A percentile compares a stretch with the other conserved stretches of the same genome.
These are phyloP conservation scores for Citrullus mucosospermus DNA, from an alignment of 306 rosid genomes.

Conservation along the genomic window DNA sequence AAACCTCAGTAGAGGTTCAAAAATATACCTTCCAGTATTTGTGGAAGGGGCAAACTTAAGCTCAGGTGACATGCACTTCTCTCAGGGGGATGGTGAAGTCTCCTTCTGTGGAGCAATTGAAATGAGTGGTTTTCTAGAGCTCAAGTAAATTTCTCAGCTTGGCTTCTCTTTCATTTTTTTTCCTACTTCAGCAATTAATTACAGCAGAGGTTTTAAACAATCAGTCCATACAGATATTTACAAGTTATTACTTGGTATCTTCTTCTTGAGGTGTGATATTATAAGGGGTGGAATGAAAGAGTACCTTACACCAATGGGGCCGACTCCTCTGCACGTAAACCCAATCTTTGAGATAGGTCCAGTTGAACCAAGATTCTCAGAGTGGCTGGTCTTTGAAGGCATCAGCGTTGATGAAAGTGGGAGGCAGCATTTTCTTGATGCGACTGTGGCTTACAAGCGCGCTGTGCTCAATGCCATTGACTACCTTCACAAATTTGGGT, in stretches of 20 bases:
- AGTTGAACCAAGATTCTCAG: slow-evolving; percentile 84
- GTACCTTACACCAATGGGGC: slow-evolving; percentile 97
- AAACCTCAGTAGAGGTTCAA: slow-evolving; percentile 76
- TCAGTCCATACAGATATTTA: background rate
- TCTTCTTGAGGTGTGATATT: slow-evolving; percentile 50
- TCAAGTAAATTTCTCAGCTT: slow-evolving; percentile 33
- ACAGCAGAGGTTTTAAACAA: background rate
- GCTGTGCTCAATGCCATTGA: slow-evolving; percentile 73
- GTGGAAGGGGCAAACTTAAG: slow-evolving; percentile 91
- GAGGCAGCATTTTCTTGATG: slow-evolving; percentile 73
- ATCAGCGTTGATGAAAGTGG: slow-evolving; percentile 76
- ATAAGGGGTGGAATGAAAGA: slow-evolving; percentile 92
- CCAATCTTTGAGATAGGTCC: slow-evolving; percentile 91
- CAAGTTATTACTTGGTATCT: background rate
- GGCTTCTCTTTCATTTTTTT: background rate
- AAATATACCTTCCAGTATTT: slow-evolving; percentile 78
- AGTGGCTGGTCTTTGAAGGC: slow-evolving; percentile 84
- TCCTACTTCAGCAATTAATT: background rate
- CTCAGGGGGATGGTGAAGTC: slow-evolving; percentile 90
- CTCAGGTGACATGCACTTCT: slow-evolving; percentile 90
- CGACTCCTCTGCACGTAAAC: slow-evolving; percentile 70
- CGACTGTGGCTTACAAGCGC: slow-evolving; percentile 67
- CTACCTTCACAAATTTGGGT: slow-evolving; percentile 65
- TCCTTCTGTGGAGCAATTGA: slow-evolving; percentile 90
- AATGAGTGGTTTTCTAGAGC: slow-evolving; percentile 95